These are phyloP conservation scores for Colletotrichum horii DNA, from an alignment of 2,329 filamentous ascomycete genomes.

Conservation along the genomic window DNA sequence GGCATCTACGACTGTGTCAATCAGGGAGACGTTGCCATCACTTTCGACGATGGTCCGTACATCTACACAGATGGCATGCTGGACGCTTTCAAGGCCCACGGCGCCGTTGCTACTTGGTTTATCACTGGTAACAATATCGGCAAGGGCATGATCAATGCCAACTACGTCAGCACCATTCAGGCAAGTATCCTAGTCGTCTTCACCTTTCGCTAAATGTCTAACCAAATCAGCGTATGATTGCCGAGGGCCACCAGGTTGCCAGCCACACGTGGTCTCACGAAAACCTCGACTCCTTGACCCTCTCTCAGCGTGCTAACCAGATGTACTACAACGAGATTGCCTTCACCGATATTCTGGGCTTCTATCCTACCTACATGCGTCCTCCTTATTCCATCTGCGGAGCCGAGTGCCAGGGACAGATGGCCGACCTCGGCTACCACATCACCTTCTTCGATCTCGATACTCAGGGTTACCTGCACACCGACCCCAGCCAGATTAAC, in stretches of 20 bases:
- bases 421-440: slow-evolving; percentile 17
- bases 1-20: slow-evolving; percentile 37
- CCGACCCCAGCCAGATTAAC: slow-evolving; percentile 25
- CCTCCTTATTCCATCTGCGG: slow-evolving; percentile 20
- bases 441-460: slow-evolving; percentile 28
- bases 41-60: slow-evolving; percentile 42
- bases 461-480: slow-evolving; percentile 30
- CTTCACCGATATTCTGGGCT: slow-evolving; percentile 45
- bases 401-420: slow-evolving; percentile 23
- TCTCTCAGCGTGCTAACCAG: slow-evolving; percentile 38
- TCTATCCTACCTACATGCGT: slow-evolving; percentile 53
- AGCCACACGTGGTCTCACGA: slow-evolving; percentile 54
- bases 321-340: slow-evolving; percentile 52
- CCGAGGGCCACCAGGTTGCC: slow-evolving; percentile 52
- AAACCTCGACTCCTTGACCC: slow-evolving; percentile 40
- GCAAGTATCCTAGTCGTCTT: slow-evolving; percentile 18
- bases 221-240: slow-evolving; percentile 41
- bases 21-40: slow-evolving; percentile 37
- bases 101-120: slow-evolving; percentile 41
- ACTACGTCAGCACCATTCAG: slow-evolving; percentile 37
- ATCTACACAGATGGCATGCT: slow-evolving; percentile 37
- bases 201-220: not conserved
- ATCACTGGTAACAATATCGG: slow-evolving; percentile 37
- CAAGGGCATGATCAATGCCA: slow-evolving; percentile 38
- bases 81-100: slow-evolving; percentile 35